phyloP scores from a whole-genome alignment of 768 basidiomycete genomes.

The Auriscalpium orientale region DNA sequence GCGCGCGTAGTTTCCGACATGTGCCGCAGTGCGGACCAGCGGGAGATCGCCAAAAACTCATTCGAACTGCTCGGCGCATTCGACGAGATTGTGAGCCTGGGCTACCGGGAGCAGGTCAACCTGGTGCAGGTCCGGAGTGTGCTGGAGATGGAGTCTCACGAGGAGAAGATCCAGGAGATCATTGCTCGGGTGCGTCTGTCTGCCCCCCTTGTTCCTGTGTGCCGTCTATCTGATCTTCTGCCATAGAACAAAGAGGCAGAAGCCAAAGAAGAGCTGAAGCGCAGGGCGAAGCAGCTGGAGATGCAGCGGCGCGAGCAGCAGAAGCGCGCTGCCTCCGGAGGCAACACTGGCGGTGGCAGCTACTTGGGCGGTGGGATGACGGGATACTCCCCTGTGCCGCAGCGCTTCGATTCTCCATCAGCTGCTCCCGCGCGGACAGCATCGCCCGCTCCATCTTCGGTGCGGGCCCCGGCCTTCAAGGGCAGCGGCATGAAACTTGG shows the following conservation, averaged over 20 bases:
- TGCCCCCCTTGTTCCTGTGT: neutral
- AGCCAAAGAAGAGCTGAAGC: conserved; percentile 97
- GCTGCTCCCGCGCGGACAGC: conserved; percentile 33
- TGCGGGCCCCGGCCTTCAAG: conserved; percentile 83
- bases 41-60: conserved; percentile 82
- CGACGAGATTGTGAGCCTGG: conserved; percentile 91
- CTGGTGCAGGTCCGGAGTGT: conserved; percentile 72
- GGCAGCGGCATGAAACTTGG: conserved; percentile 95
- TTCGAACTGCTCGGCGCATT: conserved; percentile 94
- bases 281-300: conserved; percentile 95
- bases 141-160: conserved; percentile 86
- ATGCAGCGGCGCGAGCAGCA: conserved; percentile 96
- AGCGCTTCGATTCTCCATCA: conserved; percentile 61
- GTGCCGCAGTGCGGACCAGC: conserved; percentile 79
- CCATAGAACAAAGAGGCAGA: conserved; percentile 95
- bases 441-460: conserved; percentile 39
- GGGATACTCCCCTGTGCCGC: conserved; percentile 63
- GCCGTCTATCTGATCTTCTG: neutral
- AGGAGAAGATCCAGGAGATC: conserved; percentile 96
- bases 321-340: conserved; percentile 51
- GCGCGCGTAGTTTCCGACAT: conserved; percentile 90
- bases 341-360: conserved; percentile 38
- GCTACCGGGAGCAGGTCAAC: conserved; percentile 74
- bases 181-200: conserved; percentile 70
- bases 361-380: conserved; percentile 62